Base-by-base conservation (phyloP, 2,329 filamentous ascomycete genomes). In the Cyphellophora europaea region DNA sequence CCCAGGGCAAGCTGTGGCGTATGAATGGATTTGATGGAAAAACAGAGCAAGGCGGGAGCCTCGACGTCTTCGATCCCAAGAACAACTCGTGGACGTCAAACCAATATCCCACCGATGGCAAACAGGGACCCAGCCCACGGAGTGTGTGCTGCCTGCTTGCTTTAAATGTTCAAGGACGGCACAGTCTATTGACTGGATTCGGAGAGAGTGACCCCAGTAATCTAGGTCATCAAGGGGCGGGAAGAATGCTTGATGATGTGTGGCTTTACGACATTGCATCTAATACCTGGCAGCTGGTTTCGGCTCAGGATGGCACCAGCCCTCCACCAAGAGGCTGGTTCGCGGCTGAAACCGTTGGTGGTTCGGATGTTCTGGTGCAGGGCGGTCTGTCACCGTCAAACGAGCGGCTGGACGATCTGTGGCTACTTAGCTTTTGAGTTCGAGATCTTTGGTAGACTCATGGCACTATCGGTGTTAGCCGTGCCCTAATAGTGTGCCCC, bases 21-120 rank as follows among this genome's bases (percentile, higher is more conserved):
- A 88, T 86, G 63, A 83, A 85, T 42, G 86, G 86, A 0, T 89
- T 79, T 48, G 82, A 89, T 54, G 84, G 82, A 1, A 63, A 68
- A 30, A 62, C 52, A 0, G 81, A 88, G 50, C 65, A 83, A 31
- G 84, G 84, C 11, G 84, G 82, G 0, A 67, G 70, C 39, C 52
- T 93, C 8, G 84, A 93, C 51, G 70, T 81, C 2, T 75, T 62
- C 40, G 53, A 65, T 15, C 46, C 56, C 0, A 43, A 42, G 5
- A 44, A 34, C 0, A 56, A 65, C 25, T 36, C 39, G 0, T 75
- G 71, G 70, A 47, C 8, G n/a, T 8, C 21, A 25, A 25, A 8
- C 21, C 8, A 8, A 8, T 25, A 25, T n/a, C 8, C 45, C 0
- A 49, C 68, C 0, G 63, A 73, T 49, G 66, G 66, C 0, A 47